Base-by-base conservation (phyloP, 768 basidiomycete species). In the Tephrocybe sp. region DNA sequence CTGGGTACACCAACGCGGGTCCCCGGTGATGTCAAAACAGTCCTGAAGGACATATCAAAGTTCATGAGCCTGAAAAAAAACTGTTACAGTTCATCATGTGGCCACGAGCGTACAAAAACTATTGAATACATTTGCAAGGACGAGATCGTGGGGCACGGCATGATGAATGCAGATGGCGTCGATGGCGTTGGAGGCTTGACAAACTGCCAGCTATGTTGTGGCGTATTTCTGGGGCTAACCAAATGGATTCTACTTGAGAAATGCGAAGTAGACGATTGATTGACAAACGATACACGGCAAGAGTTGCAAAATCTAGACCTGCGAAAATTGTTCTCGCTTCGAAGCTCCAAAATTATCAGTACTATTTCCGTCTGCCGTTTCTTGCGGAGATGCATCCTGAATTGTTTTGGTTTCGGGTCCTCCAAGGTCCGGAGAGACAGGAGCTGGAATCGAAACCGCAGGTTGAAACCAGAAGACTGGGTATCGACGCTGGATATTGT, bases 401-500 rank as follows among this genome's bases (percentile, higher is more conserved):
- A 36, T 19, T 3, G 13, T 36, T 11, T 21, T 30, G 2, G 15
- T 44, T 19, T 55, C 53, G 9, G 45, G 55, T 13, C 47, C 36
- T 34, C 9, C 52, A 19, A 55, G 59, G 15, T 39, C 56, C 6
- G 61, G 53, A 7, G 55, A 44, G 9, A 53, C 51, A 8, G 52
- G 56, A 15, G 59, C 49, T 16, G 57, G 55, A 4, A 45, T 54
- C n/a, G 51, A 35, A n/a, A 57, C 43, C 11, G 60, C 42, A 11
- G 67, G 63, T 4, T 57, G 55, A 51, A 67, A 68, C 79, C 79
- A 83, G 54, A 72, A 80, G 15, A 71, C 57, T 12, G 78, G 78
- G 51, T 74, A 82, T 38, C 72, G 64, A 27, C 77, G 62, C 57
- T 78, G 78, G 31, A 80, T 73, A 56, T 81, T 82, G 55, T 82